A percentile compares a stretch with the other conserved stretches of the same genome.
These are phyloP conservation scores for Massarina eburnea DNA, from an alignment of 2,329 filamentous ascomycete genomes.

Conservation along the genomic window DNA sequence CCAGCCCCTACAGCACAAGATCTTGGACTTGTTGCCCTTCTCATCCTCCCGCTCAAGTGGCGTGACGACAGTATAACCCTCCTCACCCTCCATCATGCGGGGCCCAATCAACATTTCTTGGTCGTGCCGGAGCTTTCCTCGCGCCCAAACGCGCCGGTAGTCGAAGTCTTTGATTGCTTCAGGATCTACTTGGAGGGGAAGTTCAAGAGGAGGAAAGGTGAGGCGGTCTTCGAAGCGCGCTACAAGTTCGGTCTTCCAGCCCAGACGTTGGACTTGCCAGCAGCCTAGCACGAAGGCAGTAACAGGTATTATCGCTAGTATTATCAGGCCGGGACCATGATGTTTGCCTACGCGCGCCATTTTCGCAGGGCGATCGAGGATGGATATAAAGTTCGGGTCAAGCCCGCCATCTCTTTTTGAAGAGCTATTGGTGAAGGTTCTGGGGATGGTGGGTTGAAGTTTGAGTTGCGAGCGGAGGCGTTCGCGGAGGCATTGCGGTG, in stretches of 20 bases:
- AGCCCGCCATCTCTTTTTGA: slow-evolving; percentile 58
- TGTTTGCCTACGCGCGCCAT: slow-evolving; percentile 73
- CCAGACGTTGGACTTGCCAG: slow-evolving; percentile 92
- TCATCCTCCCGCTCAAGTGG: slow-evolving; percentile 73
- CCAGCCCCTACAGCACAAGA: slow-evolving; percentile 91
- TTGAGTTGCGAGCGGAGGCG: slow-evolving; percentile 18
- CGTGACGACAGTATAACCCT: slow-evolving; percentile 90
- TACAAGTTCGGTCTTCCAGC: slow-evolving; percentile 92
- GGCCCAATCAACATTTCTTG: slow-evolving; percentile 96
- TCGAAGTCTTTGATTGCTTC: slow-evolving; percentile 86
- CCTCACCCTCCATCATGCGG: slow-evolving; percentile 81
- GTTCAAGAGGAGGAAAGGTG: slow-evolving; percentile 77
- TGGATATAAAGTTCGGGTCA: slow-evolving; percentile 76
- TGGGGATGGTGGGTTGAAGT: slow-evolving; percentile 20
- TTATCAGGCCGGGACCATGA: slow-evolving; percentile 78
- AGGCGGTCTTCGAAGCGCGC: slow-evolving; percentile 91
- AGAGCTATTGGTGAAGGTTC: slow-evolving; percentile 21
- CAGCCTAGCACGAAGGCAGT: slow-evolving; percentile 88
- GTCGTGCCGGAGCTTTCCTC: slow-evolving; percentile 77
- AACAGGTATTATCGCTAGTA: slow-evolving; percentile 84
- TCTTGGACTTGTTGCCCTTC: slow-evolving; percentile 54
- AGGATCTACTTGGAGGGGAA: slow-evolving; percentile 82
- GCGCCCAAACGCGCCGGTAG: slow-evolving; percentile 78
- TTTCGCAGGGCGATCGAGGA: slow-evolving; percentile 81
- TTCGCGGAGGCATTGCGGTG: slow-evolving; percentile 40